Base-by-base conservation (phyloP, 2,329 filamentous ascomycete species). In the Aspergillus sp. region DNA sequence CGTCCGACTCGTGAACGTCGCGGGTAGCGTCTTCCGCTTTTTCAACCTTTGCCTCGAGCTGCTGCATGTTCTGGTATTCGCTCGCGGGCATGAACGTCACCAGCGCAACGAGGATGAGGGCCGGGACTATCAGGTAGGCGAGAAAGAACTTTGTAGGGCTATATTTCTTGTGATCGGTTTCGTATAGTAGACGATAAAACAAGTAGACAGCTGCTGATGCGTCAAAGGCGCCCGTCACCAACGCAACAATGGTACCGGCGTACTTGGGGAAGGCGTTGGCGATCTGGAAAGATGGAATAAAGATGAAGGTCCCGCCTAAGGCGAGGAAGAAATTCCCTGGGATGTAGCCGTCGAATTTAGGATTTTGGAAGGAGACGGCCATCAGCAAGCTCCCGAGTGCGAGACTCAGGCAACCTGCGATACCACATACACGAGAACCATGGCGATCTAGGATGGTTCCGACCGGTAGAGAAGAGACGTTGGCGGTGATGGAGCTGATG, bases 401-500 rank as follows among this genome's bases (percentile, higher is more conserved):
- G 32, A 96, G 79, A 57, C 89, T 83, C 16, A 85, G 55, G 51
- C 82, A 84, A 45, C 86, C 89, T 47, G 85, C 78, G 10, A 91
- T 74, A 10, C 88, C 87, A 65, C 88, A 90, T 4, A 90, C 76
- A 43, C 87, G 82, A n/a, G 91, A 91, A 1, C 91, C 91, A 65
- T 82, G 90, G 57, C 85, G 82, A 71, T 96, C 91, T 13, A 96
- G 82, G 22, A 95, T 86, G 4, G 89, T 88, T 20, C 91, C 91
- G 22, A 95, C 85, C 1, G 90, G 88, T 2, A 96, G 79, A 33
- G 91, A 90, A 41, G 86, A 89, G 16, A 95, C 86, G 63, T 96
- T 96, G 42, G 91, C 94, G 9, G 84, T 88, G 3, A 95, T 91
- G 20, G 90, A 91, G 22, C 91, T 90, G 35, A 91, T 82, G 9